Evolutionary conservation across 352 stramenopile genomes (phyloP).

Genomic region (Globisporangium abappressorium): DNA sequence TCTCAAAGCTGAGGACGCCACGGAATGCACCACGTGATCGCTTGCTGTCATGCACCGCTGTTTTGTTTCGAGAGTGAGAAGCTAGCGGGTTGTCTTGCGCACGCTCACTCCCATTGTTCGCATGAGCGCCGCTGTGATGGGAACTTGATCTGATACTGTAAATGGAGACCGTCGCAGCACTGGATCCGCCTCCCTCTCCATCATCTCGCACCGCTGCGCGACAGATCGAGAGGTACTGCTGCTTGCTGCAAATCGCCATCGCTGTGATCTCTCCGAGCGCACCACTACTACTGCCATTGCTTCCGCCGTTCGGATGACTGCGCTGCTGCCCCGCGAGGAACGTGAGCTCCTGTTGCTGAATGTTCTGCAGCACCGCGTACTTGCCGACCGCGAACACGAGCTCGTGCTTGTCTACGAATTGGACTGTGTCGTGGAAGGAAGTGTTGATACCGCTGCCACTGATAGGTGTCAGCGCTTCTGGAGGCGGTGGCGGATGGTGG

Average conservation of each 20-base stretch:
- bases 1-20: slow-evolving; percentile 47
- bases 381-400: slow-evolving; percentile 64
- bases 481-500: not conserved
- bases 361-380: slow-evolving; percentile 64
- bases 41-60: not conserved
- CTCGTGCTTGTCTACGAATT: slow-evolving; percentile 57
- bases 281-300: slow-evolving; percentile 2
- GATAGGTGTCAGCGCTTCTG: slow-evolving; percentile 28
- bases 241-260: slow-evolving; percentile 61
- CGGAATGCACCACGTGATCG: slow-evolving; percentile 21
- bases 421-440: slow-evolving; percentile 46
- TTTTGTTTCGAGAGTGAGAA: slow-evolving; percentile 9
- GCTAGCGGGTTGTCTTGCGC: not conserved
- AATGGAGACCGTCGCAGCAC: slow-evolving; percentile 33
- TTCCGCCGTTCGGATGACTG: not conserved
- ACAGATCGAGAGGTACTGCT: slow-evolving; percentile 50
- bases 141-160: slow-evolving; percentile 22
- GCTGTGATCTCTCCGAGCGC: slow-evolving; percentile 65
- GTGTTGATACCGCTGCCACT: slow-evolving; percentile 55
- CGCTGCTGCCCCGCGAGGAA: slow-evolving; percentile 33
- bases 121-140: slow-evolving; percentile 1
- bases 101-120: not conserved
- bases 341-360: slow-evolving; percentile 50
- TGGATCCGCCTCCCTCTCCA: not conserved
- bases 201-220: slow-evolving; percentile 29